These are phyloP conservation scores for Parsonsia alboflavescens DNA, from an alignment of 257 asterid genomes.

Conservation along the genomic window DNA sequence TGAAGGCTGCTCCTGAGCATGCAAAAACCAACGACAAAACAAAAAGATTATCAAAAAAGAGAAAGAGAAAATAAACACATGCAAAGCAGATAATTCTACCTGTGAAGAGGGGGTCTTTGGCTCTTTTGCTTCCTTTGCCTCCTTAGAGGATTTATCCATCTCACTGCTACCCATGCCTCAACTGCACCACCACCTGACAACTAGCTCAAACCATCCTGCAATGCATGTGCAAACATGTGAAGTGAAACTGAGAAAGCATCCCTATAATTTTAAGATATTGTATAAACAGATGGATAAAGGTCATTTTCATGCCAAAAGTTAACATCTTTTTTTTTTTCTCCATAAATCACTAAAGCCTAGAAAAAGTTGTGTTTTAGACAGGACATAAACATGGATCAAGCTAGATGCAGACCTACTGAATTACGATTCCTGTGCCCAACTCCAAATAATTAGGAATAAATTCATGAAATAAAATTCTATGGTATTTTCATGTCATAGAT, in stretches of 20 bases:
- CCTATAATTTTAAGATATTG: background rate
- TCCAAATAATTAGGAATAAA: background rate
- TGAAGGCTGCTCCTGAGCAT: constrained; percentile 63
- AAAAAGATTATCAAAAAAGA: background rate
- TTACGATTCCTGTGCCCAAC: background rate
- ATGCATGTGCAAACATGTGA: constrained; percentile 8
- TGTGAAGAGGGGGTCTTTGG: constrained; percentile 60
- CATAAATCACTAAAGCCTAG: background rate
- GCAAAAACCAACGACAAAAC: background rate
- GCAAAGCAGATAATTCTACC: constrained; percentile 27
- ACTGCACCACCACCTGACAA: constrained; percentile 27
- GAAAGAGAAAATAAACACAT: background rate
- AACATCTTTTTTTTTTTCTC: background rate
- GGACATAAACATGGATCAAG: background rate
- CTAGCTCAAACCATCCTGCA: constrained; percentile 41
- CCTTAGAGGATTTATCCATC: constrained; percentile 75
- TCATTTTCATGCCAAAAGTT: background rate
- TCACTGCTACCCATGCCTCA: constrained; percentile 74
- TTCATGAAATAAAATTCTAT: background rate
- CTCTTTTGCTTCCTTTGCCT: constrained; percentile 74
- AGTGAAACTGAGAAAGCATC: constrained; percentile 11
- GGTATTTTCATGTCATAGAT: background rate
- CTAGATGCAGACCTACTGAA: background rate
- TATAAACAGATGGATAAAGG: background rate
- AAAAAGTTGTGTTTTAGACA: background rate